Percentiles rank a stretch among this genome's conserved stretches.
These are phyloP conservation scores for Acidiella bohemica DNA, from an alignment of 495 filamentous ascomycete species.

Conservation along the genomic window DNA sequence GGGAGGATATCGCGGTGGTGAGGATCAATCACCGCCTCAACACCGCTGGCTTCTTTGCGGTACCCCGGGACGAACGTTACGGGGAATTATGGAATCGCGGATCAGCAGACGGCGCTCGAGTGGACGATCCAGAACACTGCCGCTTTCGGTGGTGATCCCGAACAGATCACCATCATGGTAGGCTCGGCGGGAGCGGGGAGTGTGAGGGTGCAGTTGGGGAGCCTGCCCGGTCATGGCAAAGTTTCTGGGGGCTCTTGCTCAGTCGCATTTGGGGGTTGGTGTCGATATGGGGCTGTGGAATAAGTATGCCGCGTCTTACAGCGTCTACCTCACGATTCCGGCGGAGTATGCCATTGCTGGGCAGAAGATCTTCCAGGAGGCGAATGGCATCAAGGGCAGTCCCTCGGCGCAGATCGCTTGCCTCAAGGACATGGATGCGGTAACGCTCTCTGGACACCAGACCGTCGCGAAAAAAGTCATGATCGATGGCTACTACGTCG, in stretches of 20 bases:
- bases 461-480: conserved; percentile 33
- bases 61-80: conserved; percentile 7
- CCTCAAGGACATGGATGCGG: conserved; percentile 24
- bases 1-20: conserved; percentile 22
- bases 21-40: conserved; percentile 13
- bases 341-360: conserved; percentile 29
- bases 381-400: conserved; percentile 24
- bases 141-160: conserved; percentile 41
- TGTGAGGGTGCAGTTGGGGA: conserved; percentile 18
- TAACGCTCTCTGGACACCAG: conserved; percentile 20
- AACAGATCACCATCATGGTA: conserved; percentile 16
- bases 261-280: conserved; percentile 35
- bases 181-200: conserved; percentile 1
- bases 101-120: conserved; percentile 38
- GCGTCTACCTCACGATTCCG: conserved; percentile 32
- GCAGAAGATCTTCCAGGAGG: conserved; percentile 25
- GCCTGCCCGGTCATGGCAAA: conserved; percentile 28
- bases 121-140: conserved; percentile 45
- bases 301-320: conserved; percentile 36
- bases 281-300: conserved; percentile 25
- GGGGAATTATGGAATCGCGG: conserved; percentile 32
- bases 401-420: conserved; percentile 28
- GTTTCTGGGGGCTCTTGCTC: conserved; percentile 29
- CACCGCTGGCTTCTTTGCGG: conserved; percentile 3
- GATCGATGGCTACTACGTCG: conserved; percentile 32